Conservation (phyloP, 257 asterid genomes). For the Plantago ovata region DNA sequence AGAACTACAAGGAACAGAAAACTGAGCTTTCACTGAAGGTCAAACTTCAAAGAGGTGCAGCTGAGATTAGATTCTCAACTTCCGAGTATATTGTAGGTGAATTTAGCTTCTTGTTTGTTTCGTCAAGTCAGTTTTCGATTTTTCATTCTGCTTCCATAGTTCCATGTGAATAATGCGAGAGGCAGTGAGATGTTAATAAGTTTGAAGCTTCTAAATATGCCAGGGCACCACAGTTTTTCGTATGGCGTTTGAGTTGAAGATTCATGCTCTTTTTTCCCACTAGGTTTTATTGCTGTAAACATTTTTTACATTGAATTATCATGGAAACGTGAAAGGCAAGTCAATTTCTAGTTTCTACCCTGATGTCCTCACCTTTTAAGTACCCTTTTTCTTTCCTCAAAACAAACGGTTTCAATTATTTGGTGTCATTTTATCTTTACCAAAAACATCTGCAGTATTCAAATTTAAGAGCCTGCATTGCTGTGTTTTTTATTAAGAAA, state of each 20-base stretch:
- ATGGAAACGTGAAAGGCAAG: too few relatives aligned
- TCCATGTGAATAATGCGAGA: slow-evolving; percentile 19
- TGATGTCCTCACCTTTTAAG: too few relatives aligned
- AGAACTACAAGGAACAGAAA: slow-evolving; percentile 85
- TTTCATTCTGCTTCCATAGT: slow-evolving; percentile 17
- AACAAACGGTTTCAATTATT: too few relatives aligned
- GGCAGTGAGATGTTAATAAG: slow-evolving; percentile 12
- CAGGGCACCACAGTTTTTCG: slow-evolving; percentile 24
- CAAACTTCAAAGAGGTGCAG: slow-evolving; percentile 77
- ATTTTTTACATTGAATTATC: too few relatives aligned
- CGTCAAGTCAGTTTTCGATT: slow-evolving; percentile 27
- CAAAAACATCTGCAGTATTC: too few relatives aligned
- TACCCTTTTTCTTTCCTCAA: too few relatives aligned
- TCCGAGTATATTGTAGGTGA: slow-evolving; percentile 70
- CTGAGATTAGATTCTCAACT: slow-evolving; percentile 80
- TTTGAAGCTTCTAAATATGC: slow-evolving; percentile 13
- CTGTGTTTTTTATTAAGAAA: too few relatives aligned
- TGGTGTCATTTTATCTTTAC: too few relatives aligned
- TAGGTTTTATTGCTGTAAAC: not conserved
- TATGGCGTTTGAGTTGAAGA: slow-evolving; percentile 11
- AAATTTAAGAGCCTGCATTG: too few relatives aligned
- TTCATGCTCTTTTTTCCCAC: not conserved
- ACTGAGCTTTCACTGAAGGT: slow-evolving; percentile 70
- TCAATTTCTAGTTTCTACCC: too few relatives aligned
- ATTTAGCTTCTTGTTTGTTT: slow-evolving; percentile 35